These are phyloP conservation scores for Veloboletus limbatus DNA, from an alignment of 1,284 basidiomycete species.

Conservation along the genomic window DNA sequence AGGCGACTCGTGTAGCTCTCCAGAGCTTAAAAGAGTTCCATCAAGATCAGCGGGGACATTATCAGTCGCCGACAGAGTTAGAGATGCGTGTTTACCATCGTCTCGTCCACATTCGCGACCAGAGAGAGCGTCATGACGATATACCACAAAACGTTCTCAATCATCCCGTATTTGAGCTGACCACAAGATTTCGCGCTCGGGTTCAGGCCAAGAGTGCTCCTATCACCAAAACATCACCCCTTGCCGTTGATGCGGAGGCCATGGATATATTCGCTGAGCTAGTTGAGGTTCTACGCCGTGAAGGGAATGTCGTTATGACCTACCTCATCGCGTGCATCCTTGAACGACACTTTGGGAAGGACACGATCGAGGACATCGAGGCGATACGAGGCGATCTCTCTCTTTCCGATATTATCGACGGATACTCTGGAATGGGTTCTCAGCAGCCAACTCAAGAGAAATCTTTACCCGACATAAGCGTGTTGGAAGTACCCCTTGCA, in stretches of 20 bases:
- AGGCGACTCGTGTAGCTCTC: slow-evolving; percentile 73
- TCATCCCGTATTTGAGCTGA: slow-evolving; percentile 78
- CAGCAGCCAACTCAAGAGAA: slow-evolving; percentile 9
- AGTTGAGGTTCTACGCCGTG: slow-evolving; percentile 51
- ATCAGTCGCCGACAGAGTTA: slow-evolving; percentile 78
- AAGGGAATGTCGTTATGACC: slow-evolving; percentile 64
- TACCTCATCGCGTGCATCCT: slow-evolving; percentile 75
- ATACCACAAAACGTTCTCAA: slow-evolving; percentile 72
- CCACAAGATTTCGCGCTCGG: slow-evolving; percentile 75
- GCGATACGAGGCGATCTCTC: slow-evolving; percentile 59
- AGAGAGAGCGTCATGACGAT: slow-evolving; percentile 75
- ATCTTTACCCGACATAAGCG: not conserved
- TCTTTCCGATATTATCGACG: slow-evolving; percentile 79
- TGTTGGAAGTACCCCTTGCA: slow-evolving; percentile 6
- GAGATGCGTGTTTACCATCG: slow-evolving; percentile 97
- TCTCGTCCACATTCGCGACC: slow-evolving; percentile 86
- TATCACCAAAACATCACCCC: slow-evolving; percentile 61
- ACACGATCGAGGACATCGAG: slow-evolving; percentile 74
- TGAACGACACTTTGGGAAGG: slow-evolving; percentile 68
- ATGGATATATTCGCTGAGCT: slow-evolving; percentile 68
- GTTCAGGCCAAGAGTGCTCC: slow-evolving; percentile 82
- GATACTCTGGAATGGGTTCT: slow-evolving; percentile 40
- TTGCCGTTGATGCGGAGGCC: slow-evolving; percentile 59
- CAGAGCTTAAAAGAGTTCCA: slow-evolving; percentile 93
- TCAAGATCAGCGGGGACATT: slow-evolving; percentile 72